Evolutionary conservation across 805 yeast species (phyloP), one percentile per base, ranked within the genome.

Genomic region (Candida dajiaensis): DNA sequence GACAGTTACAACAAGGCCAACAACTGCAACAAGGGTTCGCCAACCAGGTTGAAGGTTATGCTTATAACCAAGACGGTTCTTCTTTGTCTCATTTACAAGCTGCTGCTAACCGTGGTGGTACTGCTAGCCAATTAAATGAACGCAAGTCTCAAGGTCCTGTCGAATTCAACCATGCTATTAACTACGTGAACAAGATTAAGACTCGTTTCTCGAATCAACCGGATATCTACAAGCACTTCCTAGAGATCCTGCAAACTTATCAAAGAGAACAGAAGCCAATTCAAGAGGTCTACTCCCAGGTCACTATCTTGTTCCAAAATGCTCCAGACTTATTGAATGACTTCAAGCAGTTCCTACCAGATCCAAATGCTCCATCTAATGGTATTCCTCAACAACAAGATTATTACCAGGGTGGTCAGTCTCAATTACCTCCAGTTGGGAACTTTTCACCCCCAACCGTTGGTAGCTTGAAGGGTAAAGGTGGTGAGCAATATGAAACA

Each of bases 231-330:
- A 94, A 94, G 68, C 89, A 83, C 57, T 94, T 94, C 57, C 72
- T 95, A 66, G 99, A 94, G 64, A 94, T 92, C 48, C 71, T 94
- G 56, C 99, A 94, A 65, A 92, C 97, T 40, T 94, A 92, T 63
- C 99, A 94, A 70, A 81, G 95, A 53, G 99, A 92, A 61, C 95
- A 89, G 62, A 85, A 89, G 61, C 96, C 97, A 41, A 94, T 94
- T 44, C 83, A 88, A 43, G 98, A 94, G 61, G 99, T 94, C 12
- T 94, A 94, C 60, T 85, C 88, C 46, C 97, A 94, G 63, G 97
- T 94, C 3, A 85, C 97, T 1, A 74, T 81, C 7, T 72, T 94
- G 44, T 94, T 94, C 69, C 83, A 87, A 49, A 87, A 88, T 57
- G 96, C 97, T 12, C 98, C 98, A 0, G 99, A 94, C 60, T 73